Conservation (phyloP, 805 yeast species). For the Debaryomyces hansenii region DNA sequence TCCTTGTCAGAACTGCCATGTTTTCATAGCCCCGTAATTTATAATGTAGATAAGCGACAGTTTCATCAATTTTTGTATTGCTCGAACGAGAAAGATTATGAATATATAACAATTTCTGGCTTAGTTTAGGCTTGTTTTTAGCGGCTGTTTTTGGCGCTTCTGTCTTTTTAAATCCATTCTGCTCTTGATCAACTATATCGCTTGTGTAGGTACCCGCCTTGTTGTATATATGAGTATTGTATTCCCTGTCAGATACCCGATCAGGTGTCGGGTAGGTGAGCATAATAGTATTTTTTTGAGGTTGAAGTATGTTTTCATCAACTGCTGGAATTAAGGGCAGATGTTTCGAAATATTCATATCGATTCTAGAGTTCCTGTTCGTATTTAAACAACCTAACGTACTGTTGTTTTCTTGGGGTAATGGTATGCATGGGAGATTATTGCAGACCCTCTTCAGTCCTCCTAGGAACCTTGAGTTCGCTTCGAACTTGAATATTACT, state of each 20-base stretch:
- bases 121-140: not conserved
- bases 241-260: no score
- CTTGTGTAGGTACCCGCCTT: no score
- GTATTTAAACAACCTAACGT: not conserved
- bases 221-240: no score
- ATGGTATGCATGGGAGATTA: not conserved
- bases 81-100: conserved; percentile 10
- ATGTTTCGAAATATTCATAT: not conserved
- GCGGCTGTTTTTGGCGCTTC: not conserved
- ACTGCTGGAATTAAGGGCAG: not conserved
- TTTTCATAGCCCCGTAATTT: conserved; percentile 8
- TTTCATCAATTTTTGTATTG: conserved; percentile 13
- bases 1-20: conserved; percentile 2
- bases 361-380: not conserved
- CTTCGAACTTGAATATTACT: not conserved
- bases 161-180: no score
- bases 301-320: not conserved
- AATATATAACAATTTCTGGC: conserved; percentile 5
- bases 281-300: no score
- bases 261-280: no score
- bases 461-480: not conserved
- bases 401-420: not conserved
- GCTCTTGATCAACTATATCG: no score
- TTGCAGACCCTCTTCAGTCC: not conserved
- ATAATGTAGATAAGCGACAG: conserved; percentile 20